phyloP scores from a whole-genome alignment of 805 yeast genomes.

The Saturnispora kantuleensis region DNA sequence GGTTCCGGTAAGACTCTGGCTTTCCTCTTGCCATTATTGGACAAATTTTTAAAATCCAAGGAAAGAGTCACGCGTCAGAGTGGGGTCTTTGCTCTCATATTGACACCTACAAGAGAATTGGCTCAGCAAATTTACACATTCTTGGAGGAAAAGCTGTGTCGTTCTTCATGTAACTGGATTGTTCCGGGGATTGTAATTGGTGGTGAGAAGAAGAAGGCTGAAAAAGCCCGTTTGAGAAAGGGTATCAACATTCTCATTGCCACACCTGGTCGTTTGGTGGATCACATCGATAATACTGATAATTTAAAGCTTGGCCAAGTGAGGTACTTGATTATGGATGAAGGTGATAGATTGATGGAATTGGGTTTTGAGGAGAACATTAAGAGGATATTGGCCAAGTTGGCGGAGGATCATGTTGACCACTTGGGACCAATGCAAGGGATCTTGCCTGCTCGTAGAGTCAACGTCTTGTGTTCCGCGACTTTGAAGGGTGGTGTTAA shows the following conservation, averaged over 20 bases:
- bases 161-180: constrained; percentile 65
- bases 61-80: constrained; percentile 48
- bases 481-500: constrained; percentile 77
- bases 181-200: constrained; percentile 97
- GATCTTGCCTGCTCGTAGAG: constrained; percentile 47
- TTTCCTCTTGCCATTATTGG: constrained; percentile 73
- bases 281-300: constrained; percentile 85
- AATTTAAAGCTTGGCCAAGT: constrained; percentile 63
- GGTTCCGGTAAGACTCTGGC: constrained; percentile 97
- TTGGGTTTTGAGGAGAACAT: constrained; percentile 94
- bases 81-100: constrained; percentile 81
- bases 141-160: constrained; percentile 50
- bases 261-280: constrained; percentile 93
- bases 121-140: constrained; percentile 85
- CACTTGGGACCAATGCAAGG: constrained; percentile 31
- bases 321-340: constrained; percentile 87
- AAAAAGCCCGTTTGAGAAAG: constrained; percentile 88
- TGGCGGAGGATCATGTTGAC: constrained; percentile 38
- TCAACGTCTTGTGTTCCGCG: constrained; percentile 87
- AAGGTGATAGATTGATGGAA: constrained; percentile 94
- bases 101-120: constrained; percentile 92
- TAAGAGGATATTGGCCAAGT: constrained; percentile 55
- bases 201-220: constrained; percentile 96
- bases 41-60: constrained; percentile 45
- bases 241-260: constrained; percentile 96